Percentiles rank a stretch among this genome's conserved stretches.
Evolutionary conservation across 2,329 filamentous ascomycete species (phyloP).

Genomic region (Didymella lethalis): DNA sequence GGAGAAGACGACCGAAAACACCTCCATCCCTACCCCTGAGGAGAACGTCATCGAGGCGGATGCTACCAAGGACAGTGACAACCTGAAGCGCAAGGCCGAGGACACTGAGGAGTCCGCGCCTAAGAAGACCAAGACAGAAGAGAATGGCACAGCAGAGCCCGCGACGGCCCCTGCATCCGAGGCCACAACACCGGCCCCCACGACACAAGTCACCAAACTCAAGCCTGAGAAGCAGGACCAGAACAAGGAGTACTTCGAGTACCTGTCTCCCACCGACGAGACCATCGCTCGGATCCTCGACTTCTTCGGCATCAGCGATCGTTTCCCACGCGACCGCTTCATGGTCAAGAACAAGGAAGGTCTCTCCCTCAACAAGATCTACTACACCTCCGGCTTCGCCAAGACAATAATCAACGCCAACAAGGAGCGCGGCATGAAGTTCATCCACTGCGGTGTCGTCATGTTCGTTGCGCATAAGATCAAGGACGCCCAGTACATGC

Average conservation of each 20-base stretch:
- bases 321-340: slow-evolving; percentile 90
- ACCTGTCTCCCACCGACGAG: slow-evolving; percentile 74
- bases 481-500: slow-evolving; percentile 95
- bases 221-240: slow-evolving; percentile 59
- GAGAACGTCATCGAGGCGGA: slow-evolving; percentile 38
- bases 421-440: slow-evolving; percentile 89
- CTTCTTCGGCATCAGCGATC: slow-evolving; percentile 84
- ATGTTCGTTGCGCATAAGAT: slow-evolving; percentile 78
- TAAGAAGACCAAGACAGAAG: slow-evolving; percentile 49
- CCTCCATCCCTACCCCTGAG: slow-evolving; percentile 33
- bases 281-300: slow-evolving; percentile 79
- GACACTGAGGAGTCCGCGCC: slow-evolving; percentile 41
- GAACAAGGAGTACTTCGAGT: slow-evolving; percentile 92
- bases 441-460: slow-evolving; percentile 95
- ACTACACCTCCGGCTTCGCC: slow-evolving; percentile 88
- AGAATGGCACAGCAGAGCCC: slow-evolving; percentile 23
- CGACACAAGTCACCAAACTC: slow-evolving; percentile 41
- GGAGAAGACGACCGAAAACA: slow-evolving; percentile 29
- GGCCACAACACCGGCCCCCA: slow-evolving; percentile 20
- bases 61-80: slow-evolving; percentile 31
- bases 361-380: slow-evolving; percentile 90
- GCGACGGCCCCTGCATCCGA: slow-evolving; percentile 28
- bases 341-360: slow-evolving; percentile 94
- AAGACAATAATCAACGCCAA: slow-evolving; percentile 87
- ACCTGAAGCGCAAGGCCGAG: slow-evolving; percentile 53